Conservation (phyloP, 208 protist species). For the Leishmania arabica region DNA sequence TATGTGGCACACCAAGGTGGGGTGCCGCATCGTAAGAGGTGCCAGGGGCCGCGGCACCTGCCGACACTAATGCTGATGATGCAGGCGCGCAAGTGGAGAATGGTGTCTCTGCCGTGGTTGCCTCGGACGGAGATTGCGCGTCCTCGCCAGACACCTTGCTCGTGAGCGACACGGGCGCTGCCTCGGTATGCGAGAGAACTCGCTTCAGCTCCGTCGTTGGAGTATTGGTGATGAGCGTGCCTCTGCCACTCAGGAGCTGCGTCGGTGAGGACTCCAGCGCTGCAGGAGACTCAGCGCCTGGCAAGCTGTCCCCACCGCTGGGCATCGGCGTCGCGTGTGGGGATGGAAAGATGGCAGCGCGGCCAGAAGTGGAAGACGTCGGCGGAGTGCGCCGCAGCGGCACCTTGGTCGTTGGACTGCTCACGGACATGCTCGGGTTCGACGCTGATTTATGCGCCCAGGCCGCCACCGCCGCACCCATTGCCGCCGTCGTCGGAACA, state of each 20-base stretch:
- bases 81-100: not conserved
- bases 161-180: not conserved
- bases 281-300: not conserved
- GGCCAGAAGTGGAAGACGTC: not conserved
- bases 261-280: not conserved
- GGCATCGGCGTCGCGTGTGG: not conserved
- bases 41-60: not conserved
- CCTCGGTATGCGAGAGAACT: not conserved
- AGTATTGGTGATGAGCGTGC: conserved; percentile 3
- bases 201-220: conserved; percentile 24
- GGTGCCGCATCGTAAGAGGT: not conserved
- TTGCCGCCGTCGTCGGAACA: conserved; percentile 8
- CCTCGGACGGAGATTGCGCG: not conserved
- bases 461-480: conserved; percentile 5
- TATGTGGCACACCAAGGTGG: not conserved
- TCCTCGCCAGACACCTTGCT: not conserved
- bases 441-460: not conserved
- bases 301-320: not conserved
- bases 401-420: not conserved
- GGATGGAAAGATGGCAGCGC: not conserved
- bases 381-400: not conserved
- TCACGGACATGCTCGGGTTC: not conserved
- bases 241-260: not conserved
- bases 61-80: not conserved
- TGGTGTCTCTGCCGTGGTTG: not conserved